A percentile compares a stretch with the other conserved stretches of the same genome.
Conservation (phyloP, 768 basidiomycete genomes). For the Tulasnella sp. region DNA sequence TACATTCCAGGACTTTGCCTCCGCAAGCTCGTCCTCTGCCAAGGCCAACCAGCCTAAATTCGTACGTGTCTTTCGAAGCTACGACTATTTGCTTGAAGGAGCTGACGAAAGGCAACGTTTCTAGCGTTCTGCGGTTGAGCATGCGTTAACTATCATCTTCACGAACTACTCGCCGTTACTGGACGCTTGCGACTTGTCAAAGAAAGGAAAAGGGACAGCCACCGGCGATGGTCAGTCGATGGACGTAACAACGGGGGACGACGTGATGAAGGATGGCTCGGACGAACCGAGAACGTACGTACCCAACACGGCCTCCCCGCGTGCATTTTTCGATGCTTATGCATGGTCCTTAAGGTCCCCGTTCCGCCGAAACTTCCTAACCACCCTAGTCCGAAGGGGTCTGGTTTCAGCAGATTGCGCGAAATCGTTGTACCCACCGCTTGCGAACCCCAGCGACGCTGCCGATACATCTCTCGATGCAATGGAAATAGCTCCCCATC, state of each 20-base stretch:
- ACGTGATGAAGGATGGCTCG: slow-evolving; percentile 13
- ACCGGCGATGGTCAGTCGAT: not conserved
- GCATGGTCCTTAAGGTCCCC: not conserved
- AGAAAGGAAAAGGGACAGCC: not conserved
- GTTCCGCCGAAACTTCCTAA: slow-evolving; percentile 17
- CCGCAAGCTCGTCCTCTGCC: slow-evolving; percentile 20
- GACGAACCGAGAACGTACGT: not conserved
- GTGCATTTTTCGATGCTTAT: not conserved
- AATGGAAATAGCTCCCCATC: not conserved
- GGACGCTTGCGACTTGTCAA: slow-evolving; percentile 10
- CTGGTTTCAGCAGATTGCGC: not conserved
- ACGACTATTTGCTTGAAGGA: too few relatives aligned
- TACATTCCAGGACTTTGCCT: too few relatives aligned
- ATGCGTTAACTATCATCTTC: slow-evolving; percentile 10
- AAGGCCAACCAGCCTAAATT: slow-evolving; percentile 18
- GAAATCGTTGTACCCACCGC: not conserved
- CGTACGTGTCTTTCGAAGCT: not conserved
- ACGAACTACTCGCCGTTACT: not conserved
- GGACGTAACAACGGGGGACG: not conserved
- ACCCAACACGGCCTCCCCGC: not conserved
- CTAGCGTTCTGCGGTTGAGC: slow-evolving; percentile 13
- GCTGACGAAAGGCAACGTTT: not conserved
- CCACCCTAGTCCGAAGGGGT: not conserved
- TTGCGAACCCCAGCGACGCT: not conserved
- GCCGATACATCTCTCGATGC: slow-evolving; percentile 8